phyloP scores from a whole-genome alignment of 2,329 filamentous ascomycete species.

The Didymellaceae sp. region DNA sequence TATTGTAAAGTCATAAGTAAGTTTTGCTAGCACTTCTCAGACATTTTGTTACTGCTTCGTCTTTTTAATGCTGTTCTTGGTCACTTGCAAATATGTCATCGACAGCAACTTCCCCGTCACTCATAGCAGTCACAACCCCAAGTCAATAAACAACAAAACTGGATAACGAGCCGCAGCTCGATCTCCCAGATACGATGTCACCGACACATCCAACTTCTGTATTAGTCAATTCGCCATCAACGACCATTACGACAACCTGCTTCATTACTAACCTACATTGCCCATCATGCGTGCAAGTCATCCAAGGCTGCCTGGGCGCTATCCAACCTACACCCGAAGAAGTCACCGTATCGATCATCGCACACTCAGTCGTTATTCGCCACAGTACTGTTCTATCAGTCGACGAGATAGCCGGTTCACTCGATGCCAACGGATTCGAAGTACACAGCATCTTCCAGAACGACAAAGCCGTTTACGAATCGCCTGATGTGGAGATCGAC shows the following conservation, averaged over 20 bases:
- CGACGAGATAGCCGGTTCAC: constrained; percentile 51
- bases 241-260: constrained; percentile 60
- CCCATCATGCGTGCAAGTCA: constrained; percentile 73
- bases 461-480: constrained; percentile 19
- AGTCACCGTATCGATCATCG: constrained; percentile 74
- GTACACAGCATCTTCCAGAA: constrained; percentile 57
- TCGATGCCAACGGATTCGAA: constrained; percentile 67
- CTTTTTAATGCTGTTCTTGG: neutral
- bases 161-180: neutral
- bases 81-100: neutral
- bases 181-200: constrained; percentile 21
- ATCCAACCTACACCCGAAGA: constrained; percentile 59
- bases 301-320: constrained; percentile 63
- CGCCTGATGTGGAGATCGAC: constrained; percentile 22
- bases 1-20: neutral
- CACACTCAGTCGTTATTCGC: constrained; percentile 69
- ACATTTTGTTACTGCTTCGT: neutral
- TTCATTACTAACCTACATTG: constrained; percentile 79
- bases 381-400: constrained; percentile 56
- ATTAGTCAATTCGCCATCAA: constrained; percentile 21
- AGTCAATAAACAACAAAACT: constrained; percentile 18
- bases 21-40: neutral
- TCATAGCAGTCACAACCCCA: constrained; percentile 20
- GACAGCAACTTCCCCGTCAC: constrained; percentile 5
- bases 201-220: constrained; percentile 13